Evolutionary conservation across 768 basidiomycete species (phyloP), one percentile per base, ranked within the genome.

Genomic region (Leccinellum luteum): DNA sequence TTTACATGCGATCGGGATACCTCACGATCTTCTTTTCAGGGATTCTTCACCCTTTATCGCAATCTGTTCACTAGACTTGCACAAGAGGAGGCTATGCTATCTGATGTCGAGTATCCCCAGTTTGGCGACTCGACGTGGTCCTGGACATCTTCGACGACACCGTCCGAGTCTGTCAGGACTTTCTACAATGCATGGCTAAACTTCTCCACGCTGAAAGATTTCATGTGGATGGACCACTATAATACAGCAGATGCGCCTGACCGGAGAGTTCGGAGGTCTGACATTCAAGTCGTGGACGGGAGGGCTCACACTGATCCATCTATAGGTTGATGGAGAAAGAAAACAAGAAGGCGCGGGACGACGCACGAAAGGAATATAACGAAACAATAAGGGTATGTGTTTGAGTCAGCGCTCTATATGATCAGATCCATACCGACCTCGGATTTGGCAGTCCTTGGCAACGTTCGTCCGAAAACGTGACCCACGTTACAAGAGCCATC

Each of bases 131-230:
- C 93, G 0, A 77, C 80, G 2, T 94, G 92, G 82, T 67, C 81
- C 0, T 98, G 94, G 86, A 73, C 77, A 0, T 73, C 80, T 6
- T 59, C 75, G 3, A 79, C 80, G 52, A 75, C 72, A 1, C 77
- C 79, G 2, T 67, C 74, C 0, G 76, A 79, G 35, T 83, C 82
- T 30, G 86, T 84, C 0, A 83, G 84, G 53, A 72, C 79, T 52
- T 99, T 99, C 71, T 99, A 99, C 70, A 79, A 78, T 45, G 81
- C 80, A 12, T 99, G 95, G 95, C 73, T 81, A 6, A 92, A 91
- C 64, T 98, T 99, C 70, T 75, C 81, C 1, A 94, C 95, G 0
- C 76, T 79, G 45, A 98, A 98, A 69, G 87, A 91, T 48, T 99
- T 99, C 66, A 75, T 79, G 0, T 98, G 95, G 94, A 80, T 79